Conservation (phyloP, 495 filamentous ascomycete species). For the Penicillium desertorum region DNA sequence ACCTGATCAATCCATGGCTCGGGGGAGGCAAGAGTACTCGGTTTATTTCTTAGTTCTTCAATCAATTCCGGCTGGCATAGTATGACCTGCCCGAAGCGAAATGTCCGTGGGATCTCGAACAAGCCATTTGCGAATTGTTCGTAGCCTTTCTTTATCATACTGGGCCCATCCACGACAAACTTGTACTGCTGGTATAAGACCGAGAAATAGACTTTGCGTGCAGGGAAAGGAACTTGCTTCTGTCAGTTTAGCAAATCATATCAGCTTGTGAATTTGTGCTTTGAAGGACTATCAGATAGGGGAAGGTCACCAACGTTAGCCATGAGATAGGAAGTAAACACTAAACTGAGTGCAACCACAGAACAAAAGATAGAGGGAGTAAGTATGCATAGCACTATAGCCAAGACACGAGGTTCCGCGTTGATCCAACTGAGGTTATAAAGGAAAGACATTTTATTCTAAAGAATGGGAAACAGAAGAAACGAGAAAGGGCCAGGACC, state of each 20-base stretch:
- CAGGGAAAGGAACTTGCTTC: slow-evolving; percentile 16
- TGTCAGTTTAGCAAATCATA: neutral
- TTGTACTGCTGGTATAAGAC: slow-evolving; percentile 26
- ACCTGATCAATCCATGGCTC: slow-evolving; percentile 35
- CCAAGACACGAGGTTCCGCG: neutral
- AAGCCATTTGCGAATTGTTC: slow-evolving; percentile 16
- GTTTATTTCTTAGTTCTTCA: slow-evolving; percentile 23
- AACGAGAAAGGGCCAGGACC: neutral
- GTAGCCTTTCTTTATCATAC: slow-evolving; percentile 23
- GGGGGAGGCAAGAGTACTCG: slow-evolving; percentile 18
- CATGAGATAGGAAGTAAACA: slow-evolving; percentile 18
- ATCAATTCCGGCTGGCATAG: slow-evolving; percentile 24
- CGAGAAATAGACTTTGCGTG: slow-evolving; percentile 10
- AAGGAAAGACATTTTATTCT: neutral
- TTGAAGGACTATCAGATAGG: neutral
- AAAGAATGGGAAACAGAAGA: neutral
- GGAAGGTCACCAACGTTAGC: slow-evolving; percentile 20
- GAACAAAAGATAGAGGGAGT: neutral
- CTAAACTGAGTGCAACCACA: slow-evolving; percentile 6
- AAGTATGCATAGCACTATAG: neutral
- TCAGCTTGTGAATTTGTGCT: neutral
- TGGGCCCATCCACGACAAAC: slow-evolving; percentile 25
- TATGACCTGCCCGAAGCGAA: slow-evolving; percentile 28
- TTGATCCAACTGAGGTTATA: neutral
- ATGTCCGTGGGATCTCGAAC: slow-evolving; percentile 31